Evolutionary conservation across 495 filamentous ascomycete species (phyloP).

Genomic region (Penicillium verhagenii): DNA sequence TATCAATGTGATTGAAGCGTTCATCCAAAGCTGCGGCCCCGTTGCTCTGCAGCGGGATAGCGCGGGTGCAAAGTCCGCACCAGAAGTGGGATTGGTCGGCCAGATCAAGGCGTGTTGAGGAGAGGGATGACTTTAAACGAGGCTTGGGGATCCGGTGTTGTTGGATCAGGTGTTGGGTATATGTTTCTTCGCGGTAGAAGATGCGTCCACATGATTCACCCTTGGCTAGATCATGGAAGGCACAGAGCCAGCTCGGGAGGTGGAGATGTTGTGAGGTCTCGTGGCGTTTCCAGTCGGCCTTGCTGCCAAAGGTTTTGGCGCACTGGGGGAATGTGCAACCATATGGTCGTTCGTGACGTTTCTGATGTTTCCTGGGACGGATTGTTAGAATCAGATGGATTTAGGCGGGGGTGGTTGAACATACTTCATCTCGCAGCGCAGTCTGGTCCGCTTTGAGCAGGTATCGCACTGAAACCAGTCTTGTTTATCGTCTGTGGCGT

Average conservation of each 20-base stretch:
- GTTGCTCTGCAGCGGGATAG: conserved; percentile 54
- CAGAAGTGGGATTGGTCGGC: conserved; percentile 72
- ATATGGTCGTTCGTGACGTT: conserved; percentile 83
- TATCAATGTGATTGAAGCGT: conserved; percentile 83
- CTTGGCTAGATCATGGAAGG: conserved; percentile 32
- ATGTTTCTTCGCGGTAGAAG: conserved; percentile 61
- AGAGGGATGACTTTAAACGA: background rate
- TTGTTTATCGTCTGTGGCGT: conserved; percentile 29
- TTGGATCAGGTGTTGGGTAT: conserved; percentile 57
- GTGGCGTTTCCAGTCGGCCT: conserved; percentile 96
- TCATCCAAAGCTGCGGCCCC: conserved; percentile 66
- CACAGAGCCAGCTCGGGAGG: conserved; percentile 76
- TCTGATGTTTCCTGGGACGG: conserved; percentile 73
- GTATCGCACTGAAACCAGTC: conserved; percentile 47
- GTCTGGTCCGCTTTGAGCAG: conserved; percentile 55
- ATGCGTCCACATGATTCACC: conserved; percentile 51
- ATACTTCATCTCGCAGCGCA: conserved; percentile 73
- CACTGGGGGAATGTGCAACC: conserved; percentile 79
- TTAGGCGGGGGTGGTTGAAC: conserved; percentile 11
- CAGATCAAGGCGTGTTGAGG: conserved; percentile 60
- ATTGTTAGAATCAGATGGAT: conserved; percentile 12
- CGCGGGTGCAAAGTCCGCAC: conserved; percentile 80
- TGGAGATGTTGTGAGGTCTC: conserved; percentile 85
- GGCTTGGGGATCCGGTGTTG: conserved; percentile 35
- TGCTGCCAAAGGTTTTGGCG: conserved; percentile 79